Evolutionary conservation across 345 rosid species (phyloP).

Genomic region (Kernera saxatilis): DNA sequence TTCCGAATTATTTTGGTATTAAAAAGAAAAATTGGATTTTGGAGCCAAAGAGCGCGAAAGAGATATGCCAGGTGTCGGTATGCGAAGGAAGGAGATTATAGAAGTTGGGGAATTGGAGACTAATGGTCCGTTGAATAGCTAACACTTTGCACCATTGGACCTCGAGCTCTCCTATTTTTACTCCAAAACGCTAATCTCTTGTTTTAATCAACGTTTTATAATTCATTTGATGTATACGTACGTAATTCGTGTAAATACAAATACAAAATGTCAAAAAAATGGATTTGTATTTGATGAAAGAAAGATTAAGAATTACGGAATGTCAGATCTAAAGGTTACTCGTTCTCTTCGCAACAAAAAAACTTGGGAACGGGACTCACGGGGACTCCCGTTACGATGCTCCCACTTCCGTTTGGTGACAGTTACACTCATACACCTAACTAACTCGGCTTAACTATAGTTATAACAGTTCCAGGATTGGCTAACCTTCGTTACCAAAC

Average conservation of each 20-base stretch:
- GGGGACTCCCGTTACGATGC: slow-evolving; percentile 12
- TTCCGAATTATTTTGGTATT: neutral
- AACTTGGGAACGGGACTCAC: slow-evolving; percentile 1
- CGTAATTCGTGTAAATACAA: neutral
- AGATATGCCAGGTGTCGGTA: slow-evolving; percentile 16
- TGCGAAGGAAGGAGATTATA: slow-evolving; percentile 24
- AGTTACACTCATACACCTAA: neutral
- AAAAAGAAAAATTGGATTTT: neutral
- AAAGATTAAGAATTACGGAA: slow-evolving; percentile 56
- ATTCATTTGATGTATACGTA: neutral
- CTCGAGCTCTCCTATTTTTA: slow-evolving; percentile 41
- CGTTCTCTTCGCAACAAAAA: slow-evolving; percentile 17
- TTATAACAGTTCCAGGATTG: neutral
- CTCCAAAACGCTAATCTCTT: slow-evolving; percentile 30
- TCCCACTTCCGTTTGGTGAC: slow-evolving; percentile 8
- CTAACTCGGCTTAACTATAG: neutral
- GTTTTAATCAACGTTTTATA: neutral
- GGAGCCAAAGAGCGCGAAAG: neutral
- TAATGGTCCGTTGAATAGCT: slow-evolving; percentile 68
- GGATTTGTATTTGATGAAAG: neutral
- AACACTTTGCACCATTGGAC: slow-evolving; percentile 48
- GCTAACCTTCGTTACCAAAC: neutral
- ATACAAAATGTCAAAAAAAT: slow-evolving; percentile 4
- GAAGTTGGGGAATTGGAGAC: slow-evolving; percentile 55
- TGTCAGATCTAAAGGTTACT: slow-evolving; percentile 46